Base-by-base conservation (phyloP, 495 filamentous ascomycete genomes). In the Talaromyces stipitatus region DNA sequence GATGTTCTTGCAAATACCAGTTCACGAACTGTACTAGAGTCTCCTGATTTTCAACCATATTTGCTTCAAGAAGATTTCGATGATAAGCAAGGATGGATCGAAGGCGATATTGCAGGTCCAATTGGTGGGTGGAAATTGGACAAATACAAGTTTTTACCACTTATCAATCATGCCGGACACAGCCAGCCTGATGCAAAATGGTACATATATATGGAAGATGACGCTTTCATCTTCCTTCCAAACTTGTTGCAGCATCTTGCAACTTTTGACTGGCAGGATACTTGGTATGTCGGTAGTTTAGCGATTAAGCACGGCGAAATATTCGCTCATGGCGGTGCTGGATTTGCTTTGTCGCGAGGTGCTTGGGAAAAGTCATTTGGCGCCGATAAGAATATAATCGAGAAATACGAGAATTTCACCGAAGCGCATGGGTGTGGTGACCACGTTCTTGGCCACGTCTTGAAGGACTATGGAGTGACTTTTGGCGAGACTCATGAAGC, bases 161-260 rank as follows among this genome's bases (percentile, higher is more conserved):
- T 79, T 51, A 54, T 78, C 18, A 62, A 73, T 27, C 65, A 73
- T 41, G 70, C 76, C 5, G 69, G 69, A n/a, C 63, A 58, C 24
- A 64, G 38, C 27, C 62, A 62, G 6, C 80, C 82, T 2, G 60
- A 71, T 48, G 73, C 75, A 20, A 75, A 82, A 54, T 86, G 81
- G 79, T 86, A 84, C 63, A 61, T 85, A 28, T 83, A 84, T 57
- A 76, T 84, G 62, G 82, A 85, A 50, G 81, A 80, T 50, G 82
- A 85, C 64, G 79, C 82, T 11, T 82, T 81, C 60, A 72, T 85
- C 26, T 71, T 83, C 55, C 83, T 80, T 71, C 67, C 73, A 20
- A 84, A 80, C 60, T 60, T 83, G 29, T 64, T 78, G n/a, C 64
- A 67, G 22, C 83, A 79, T 69, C 64, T 83, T 32, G 61, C 66